Conservation (phyloP, 2,329 filamentous ascomycete genomes). For the Colletotrichum higginsianum region DNA sequence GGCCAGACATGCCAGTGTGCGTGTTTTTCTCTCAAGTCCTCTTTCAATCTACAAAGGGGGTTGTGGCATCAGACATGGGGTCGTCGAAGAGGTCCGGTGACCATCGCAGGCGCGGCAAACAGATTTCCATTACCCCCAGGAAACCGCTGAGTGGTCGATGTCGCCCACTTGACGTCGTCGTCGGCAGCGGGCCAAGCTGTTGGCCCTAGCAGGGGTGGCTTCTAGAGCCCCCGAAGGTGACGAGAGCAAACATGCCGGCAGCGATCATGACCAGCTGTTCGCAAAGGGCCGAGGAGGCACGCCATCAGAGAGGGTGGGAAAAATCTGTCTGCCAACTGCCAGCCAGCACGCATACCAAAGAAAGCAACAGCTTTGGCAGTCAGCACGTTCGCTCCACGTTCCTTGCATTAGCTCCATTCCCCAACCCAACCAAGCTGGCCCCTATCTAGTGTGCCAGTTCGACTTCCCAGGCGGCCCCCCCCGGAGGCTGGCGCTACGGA, state of each 20-base stretch:
- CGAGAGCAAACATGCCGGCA: slow-evolving; percentile 25
- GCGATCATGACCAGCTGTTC: slow-evolving; percentile 22
- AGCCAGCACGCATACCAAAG: neutral
- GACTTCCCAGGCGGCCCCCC: neutral
- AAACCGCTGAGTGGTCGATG: slow-evolving; percentile 38
- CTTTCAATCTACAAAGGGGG: slow-evolving; percentile 23
- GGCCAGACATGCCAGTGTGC: neutral
- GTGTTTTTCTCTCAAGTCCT: slow-evolving; percentile 7
- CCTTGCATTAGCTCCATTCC: slow-evolving; percentile 42
- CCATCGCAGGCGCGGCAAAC: slow-evolving; percentile 28
- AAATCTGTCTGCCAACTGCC: slow-evolving; percentile 14
- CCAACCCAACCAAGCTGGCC: slow-evolving; percentile 20
- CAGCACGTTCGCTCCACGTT: slow-evolving; percentile 25
- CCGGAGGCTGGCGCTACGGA: slow-evolving; percentile 22
- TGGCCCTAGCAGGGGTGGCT: slow-evolving; percentile 17
- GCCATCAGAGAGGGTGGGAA: neutral
- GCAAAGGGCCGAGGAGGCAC: neutral
- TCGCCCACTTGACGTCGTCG: slow-evolving; percentile 34
- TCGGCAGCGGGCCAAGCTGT: slow-evolving; percentile 11
- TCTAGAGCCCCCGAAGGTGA: neutral
- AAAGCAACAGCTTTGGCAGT: neutral
- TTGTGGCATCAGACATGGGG: slow-evolving; percentile 30
- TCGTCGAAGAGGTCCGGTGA: slow-evolving; percentile 30
- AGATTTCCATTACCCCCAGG: slow-evolving; percentile 42
- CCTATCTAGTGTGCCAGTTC: neutral